phyloP scores from a whole-genome alignment of 208 protist genomes.

The Acanthamoeba rhysodes region DNA sequence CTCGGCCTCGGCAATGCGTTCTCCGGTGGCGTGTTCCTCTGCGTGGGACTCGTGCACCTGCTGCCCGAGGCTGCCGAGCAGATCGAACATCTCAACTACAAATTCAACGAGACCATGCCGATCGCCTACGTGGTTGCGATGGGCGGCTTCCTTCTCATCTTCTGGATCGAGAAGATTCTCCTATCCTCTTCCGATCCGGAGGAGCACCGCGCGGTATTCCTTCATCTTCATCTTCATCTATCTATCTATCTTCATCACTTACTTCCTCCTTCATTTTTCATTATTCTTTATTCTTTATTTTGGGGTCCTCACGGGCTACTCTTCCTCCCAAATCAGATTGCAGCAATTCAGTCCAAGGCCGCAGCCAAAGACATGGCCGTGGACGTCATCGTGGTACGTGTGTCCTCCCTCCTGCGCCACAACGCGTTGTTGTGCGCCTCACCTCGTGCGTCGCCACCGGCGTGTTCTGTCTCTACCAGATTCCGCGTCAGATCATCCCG shows the following conservation, averaged over 20 bases:
- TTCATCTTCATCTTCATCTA: too few relatives aligned
- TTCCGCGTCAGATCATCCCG: constrained; percentile 63
- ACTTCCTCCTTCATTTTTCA: background rate
- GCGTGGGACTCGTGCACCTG: constrained; percentile 71
- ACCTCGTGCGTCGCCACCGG: background rate
- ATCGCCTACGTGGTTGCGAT: constrained; percentile 48
- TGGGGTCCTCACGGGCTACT: background rate
- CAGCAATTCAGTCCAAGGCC: constrained; percentile 20
- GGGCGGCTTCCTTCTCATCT: constrained; percentile 54
- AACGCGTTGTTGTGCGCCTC: too few relatives aligned
- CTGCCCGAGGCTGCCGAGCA: constrained; percentile 65
- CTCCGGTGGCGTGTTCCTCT: constrained; percentile 75
- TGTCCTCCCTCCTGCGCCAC: background rate
- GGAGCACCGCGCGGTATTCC: constrained; percentile 18
- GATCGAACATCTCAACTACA: constrained; percentile 36
- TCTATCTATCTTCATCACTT: too few relatives aligned
- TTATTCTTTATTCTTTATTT: background rate
- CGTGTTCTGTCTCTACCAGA: background rate
- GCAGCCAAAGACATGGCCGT: constrained; percentile 36
- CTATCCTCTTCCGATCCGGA: constrained; percentile 47
- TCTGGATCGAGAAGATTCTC: constrained; percentile 69
- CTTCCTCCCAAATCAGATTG: constrained; percentile 6
- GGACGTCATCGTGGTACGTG: constrained; percentile 59
- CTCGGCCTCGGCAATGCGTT: constrained; percentile 66
- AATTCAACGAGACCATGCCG: constrained; percentile 2